Evolutionary conservation across 495 filamentous ascomycete genomes (phyloP).

Genomic region (Penicillium coprophilum): DNA sequence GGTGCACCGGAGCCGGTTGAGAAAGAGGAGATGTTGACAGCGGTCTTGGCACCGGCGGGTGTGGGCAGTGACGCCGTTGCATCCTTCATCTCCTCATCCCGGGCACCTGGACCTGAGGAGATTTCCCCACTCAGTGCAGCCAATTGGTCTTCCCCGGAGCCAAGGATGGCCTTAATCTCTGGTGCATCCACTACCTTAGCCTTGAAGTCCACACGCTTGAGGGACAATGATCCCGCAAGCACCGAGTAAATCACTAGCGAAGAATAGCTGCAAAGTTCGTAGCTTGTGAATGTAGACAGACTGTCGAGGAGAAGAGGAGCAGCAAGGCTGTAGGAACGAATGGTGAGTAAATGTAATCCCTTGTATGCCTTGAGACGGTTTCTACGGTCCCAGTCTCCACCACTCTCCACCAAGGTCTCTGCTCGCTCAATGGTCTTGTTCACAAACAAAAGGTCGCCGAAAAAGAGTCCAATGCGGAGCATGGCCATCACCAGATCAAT

Average conservation of each 20-base stretch:
- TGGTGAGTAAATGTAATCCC: conserved; percentile 86
- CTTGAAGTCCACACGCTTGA: conserved; percentile 98
- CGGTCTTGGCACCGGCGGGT: conserved; percentile 58
- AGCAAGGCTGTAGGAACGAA: conserved; percentile 82
- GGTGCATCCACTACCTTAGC: conserved; percentile 96
- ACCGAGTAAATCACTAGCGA: conserved; percentile 93
- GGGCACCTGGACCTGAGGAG: conserved; percentile 73
- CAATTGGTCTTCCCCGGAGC: conserved; percentile 81
- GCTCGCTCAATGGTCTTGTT: conserved; percentile 93
- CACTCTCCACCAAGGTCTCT: conserved; percentile 83
- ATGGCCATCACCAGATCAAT: conserved; percentile 96
- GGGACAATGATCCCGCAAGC: conserved; percentile 86
- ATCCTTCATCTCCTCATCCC: conserved; percentile 79
- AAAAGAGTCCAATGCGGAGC: conserved; percentile 93
- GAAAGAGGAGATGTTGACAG: conserved; percentile 80
- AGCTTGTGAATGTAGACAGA: conserved; percentile 97
- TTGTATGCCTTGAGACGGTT: conserved; percentile 99
- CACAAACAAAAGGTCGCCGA: conserved; percentile 83
- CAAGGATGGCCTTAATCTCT: conserved; percentile 94
- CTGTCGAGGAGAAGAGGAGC: conserved; percentile 94
- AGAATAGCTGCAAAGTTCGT: conserved; percentile 95
- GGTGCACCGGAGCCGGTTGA: conserved; percentile 65
- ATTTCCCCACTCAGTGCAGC: conserved; percentile 71
- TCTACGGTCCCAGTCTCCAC: conserved; percentile 96
- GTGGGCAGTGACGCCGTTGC: conserved; percentile 51